These are phyloP conservation scores for Ustilago curta DNA, from an alignment of 1,284 basidiomycete genomes.

Conservation along the genomic window DNA sequence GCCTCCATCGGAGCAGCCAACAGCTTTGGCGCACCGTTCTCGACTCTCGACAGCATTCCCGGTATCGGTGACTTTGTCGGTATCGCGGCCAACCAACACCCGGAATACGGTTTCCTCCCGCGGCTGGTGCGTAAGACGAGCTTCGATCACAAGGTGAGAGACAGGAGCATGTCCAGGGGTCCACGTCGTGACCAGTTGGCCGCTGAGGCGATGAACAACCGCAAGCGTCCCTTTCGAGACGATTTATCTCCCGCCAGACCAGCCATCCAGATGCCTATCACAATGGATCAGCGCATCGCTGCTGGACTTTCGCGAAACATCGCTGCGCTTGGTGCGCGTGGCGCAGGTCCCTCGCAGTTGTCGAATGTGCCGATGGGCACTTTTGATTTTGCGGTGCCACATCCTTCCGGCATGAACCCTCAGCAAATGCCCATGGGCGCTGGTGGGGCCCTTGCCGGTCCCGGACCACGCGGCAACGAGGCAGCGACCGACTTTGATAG, in stretches of 20 bases:
- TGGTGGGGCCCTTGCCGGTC: neutral
- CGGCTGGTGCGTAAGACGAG: slow-evolving; percentile 68
- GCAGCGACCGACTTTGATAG: slow-evolving; percentile 38
- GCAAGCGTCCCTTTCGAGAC: slow-evolving; percentile 63
- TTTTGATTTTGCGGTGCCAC: slow-evolving; percentile 61
- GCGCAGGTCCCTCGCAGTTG: slow-evolving; percentile 27
- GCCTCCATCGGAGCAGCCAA: slow-evolving; percentile 62
- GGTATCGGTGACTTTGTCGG: slow-evolving; percentile 66
- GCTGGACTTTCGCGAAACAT: slow-evolving; percentile 65
- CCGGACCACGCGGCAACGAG: slow-evolving; percentile 10
- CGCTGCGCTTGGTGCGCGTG: slow-evolving; percentile 51
- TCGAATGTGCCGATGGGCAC: slow-evolving; percentile 52
- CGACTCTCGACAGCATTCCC: slow-evolving; percentile 64
- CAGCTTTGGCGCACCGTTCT: slow-evolving; percentile 56
- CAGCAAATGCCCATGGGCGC: slow-evolving; percentile 26
- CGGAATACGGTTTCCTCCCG: slow-evolving; percentile 68
- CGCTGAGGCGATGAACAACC: slow-evolving; percentile 48
- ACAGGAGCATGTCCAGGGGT: slow-evolving; percentile 62
- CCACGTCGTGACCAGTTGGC: slow-evolving; percentile 47
- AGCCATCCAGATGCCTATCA: slow-evolving; percentile 52
- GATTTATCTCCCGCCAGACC: slow-evolving; percentile 62
- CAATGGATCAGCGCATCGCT: slow-evolving; percentile 65
- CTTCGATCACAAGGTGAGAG: slow-evolving; percentile 68
- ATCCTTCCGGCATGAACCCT: slow-evolving; percentile 19
- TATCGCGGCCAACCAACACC: slow-evolving; percentile 66